A percentile compares a stretch with the other conserved stretches of the same genome.
phyloP scores from a whole-genome alignment of 164 flowering plant genomes.

The Nymphaea colorata region DNA sequence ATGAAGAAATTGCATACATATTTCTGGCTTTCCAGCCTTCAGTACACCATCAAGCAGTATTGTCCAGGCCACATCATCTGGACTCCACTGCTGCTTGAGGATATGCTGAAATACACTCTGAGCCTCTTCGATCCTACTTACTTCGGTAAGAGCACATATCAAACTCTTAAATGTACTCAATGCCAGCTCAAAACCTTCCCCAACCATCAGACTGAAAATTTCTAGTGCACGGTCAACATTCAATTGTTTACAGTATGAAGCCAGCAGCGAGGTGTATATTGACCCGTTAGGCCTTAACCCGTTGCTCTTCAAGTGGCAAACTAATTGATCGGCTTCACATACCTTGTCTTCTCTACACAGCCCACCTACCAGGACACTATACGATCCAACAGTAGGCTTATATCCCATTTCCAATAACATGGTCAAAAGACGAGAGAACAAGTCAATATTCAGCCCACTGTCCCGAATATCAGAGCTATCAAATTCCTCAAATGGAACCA shows the following conservation, averaged over 20 bases:
- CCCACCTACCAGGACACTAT: slow-evolving; percentile 35
- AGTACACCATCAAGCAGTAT: slow-evolving; percentile 63
- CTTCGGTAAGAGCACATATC: slow-evolving; percentile 45
- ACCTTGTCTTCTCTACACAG: slow-evolving; percentile 48
- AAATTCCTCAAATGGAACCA: slow-evolving; percentile 19
- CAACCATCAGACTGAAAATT: slow-evolving; percentile 20
- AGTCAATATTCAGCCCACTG: slow-evolving; percentile 16
- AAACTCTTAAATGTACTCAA: slow-evolving; percentile 32
- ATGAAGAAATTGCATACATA: slow-evolving; percentile 50
- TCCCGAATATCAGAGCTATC: slow-evolving; percentile 11
- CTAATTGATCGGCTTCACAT: slow-evolving; percentile 49
- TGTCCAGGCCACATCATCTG: slow-evolving; percentile 78
- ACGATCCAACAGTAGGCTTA: slow-evolving; percentile 44
- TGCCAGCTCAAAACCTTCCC: slow-evolving; percentile 24
- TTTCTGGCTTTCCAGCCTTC: slow-evolving; percentile 35
- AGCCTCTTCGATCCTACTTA: slow-evolving; percentile 32
- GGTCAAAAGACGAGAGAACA: slow-evolving; percentile 26
- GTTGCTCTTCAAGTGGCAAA: slow-evolving; percentile 35
- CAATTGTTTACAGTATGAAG: slow-evolving; percentile 39
- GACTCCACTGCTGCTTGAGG: slow-evolving; percentile 43
- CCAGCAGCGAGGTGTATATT: slow-evolving; percentile 29
- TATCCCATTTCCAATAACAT: slow-evolving; percentile 41
- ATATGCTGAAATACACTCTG: slow-evolving; percentile 32
- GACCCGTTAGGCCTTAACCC: slow-evolving; percentile 30
- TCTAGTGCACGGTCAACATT: slow-evolving; percentile 47